Conservation (phyloP, 2,329 filamentous ascomycete species). For the Elsinoe fawcettii region DNA sequence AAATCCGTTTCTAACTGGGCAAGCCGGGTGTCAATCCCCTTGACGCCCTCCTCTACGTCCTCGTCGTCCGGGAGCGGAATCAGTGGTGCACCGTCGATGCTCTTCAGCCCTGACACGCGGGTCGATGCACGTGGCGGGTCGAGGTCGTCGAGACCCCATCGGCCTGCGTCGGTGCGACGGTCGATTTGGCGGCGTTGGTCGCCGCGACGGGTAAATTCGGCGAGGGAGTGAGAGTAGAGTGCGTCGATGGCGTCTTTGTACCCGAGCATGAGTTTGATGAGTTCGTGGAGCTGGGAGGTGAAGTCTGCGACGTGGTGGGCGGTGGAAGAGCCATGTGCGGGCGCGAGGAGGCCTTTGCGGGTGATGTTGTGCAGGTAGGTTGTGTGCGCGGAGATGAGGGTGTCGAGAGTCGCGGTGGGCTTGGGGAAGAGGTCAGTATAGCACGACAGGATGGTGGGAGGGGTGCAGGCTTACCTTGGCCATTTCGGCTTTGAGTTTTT, state of each 20-base stretch:
- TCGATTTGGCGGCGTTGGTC: conserved; percentile 70
- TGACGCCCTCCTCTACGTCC: conserved; percentile 58
- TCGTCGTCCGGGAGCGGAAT: conserved; percentile 33
- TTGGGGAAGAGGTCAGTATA: conserved; percentile 16
- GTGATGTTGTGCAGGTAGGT: conserved; percentile 90
- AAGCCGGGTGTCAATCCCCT: conserved; percentile 66
- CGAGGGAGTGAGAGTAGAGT: conserved; percentile 88
- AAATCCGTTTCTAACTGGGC: conserved; percentile 68
- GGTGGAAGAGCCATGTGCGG: conserved; percentile 24
- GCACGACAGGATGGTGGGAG: not conserved
- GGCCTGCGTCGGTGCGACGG: conserved; percentile 54
- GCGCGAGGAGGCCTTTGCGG: conserved; percentile 75
- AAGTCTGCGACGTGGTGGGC: conserved; percentile 56
- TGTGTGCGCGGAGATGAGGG: conserved; percentile 85
- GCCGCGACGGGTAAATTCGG: conserved; percentile 87
- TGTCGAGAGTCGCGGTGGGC: conserved; percentile 85
- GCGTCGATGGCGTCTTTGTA: conserved; percentile 93
- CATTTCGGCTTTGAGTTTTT: conserved; percentile 74
- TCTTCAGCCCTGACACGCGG: conserved; percentile 9
- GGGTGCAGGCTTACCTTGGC: conserved; percentile 41
- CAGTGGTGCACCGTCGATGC: conserved; percentile 19
- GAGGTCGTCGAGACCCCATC: conserved; percentile 55
- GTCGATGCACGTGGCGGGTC: conserved; percentile 24
- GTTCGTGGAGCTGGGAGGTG: conserved; percentile 82
- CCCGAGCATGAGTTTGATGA: conserved; percentile 85